Evolutionary conservation across 306 rosid species (phyloP), one percentile per base, ranked within the genome.

Genomic region (Gynostemma pentaphyllum): DNA sequence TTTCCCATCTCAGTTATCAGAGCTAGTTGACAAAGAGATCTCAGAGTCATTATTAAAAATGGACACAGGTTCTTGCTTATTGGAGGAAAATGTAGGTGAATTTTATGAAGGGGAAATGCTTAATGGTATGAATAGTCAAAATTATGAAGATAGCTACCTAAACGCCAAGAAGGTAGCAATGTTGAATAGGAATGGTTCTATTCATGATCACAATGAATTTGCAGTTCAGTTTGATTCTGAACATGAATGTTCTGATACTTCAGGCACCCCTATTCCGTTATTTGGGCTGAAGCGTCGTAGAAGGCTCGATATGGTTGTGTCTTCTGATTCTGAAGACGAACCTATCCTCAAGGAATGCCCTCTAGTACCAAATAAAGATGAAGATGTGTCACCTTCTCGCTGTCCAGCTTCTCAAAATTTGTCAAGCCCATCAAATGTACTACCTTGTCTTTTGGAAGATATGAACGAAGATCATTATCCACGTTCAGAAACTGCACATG

Each of bases 21-120:
- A 84, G 74, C 72, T 72, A 54, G 81, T 86, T 62, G 96, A 86
- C 67, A 78, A 84, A 41, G 94, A 88, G 82, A 77, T 88, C 61
- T 39, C 75, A 15, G 37, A 65, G 71, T 72, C 78, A 53, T 42
- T 86, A 70, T 72, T 73, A 64, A 71, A 32, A 73, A 70, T 67
- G 77, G 78, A 84, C 64, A 87, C 74, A 65, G 63, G 39, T 53
- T 75, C 82, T 50, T 46, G 60, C 68, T 73, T 72, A 59, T 62
- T 66, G 68, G 74, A 80, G 19, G 76, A 66, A 55, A 75, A 54
- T 70, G 72, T 26, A 57, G 71, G 72, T 73, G 79, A 82, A 49
- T 34, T 71, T 75, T 67, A 69, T 60, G 42, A 52, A 47, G 71
- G 51, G 50, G 83, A 77, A 69, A 71, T 37, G 64, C 76, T 72